Base-by-base conservation (phyloP, 345 rosid genomes). In the Eucalyptus decipiens region DNA sequence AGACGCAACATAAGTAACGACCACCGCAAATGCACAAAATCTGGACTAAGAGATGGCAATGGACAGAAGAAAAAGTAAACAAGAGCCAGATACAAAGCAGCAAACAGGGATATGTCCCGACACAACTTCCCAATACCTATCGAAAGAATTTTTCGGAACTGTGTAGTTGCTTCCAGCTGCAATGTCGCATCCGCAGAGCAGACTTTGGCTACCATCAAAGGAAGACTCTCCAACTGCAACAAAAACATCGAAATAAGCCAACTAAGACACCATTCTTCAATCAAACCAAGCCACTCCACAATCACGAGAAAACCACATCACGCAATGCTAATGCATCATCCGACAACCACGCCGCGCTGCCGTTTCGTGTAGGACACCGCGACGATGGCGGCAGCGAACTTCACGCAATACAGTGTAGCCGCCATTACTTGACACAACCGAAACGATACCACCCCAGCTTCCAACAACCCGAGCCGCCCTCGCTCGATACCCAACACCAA, bases 91-190 rank as follows among this genome's bases (percentile, higher is more conserved):
- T 9, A 83, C 8, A 37, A 37, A 76, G 30, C 83, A 76, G 47
- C 83, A 76, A 40, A 21, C 45, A 76, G 42, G 47, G 42, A 76
- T 30, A 76, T n/a, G 76, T n/a, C 83, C 83, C 30, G 8, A 40
- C 13, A 21, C 83, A 76, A 42, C 87, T 49, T 56, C 21, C 40
- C 52, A 85, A 37, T 91, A 96, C 99, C 99, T 40, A 95, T 94
- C 7, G 99, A 97, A 80, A 97, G 95, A 91, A 97, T 91, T 90
- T 97, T 97, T 87, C 99, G 93, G 86, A 95, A 97, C 87, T 96
- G 98, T 19, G 98, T 95, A 80, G 99, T 97, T 40, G 96, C 95
- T 89, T 97, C 99, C 24, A 95, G 93, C 92, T 96, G 99, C 90
- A 93, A 72, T 40, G 88, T 80, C 43, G 92, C 90, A 80, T 97